A percentile compares a stretch with the other conserved stretches of the same genome.
phyloP scores from a whole-genome alignment of 306 rosid species.

The Senna siamea region DNA sequence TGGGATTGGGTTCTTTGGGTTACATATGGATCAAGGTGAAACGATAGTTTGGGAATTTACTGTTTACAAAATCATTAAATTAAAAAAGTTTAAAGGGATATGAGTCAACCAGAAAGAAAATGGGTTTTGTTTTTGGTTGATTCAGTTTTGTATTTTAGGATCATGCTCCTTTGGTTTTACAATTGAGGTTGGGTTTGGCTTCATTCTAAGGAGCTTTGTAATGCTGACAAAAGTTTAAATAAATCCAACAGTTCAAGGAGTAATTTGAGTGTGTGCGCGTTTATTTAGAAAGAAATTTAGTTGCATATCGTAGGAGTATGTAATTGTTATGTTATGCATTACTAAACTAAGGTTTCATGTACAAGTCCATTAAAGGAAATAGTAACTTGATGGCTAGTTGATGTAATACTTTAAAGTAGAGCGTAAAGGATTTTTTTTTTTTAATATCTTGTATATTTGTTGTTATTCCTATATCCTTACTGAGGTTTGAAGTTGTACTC shows the following conservation, averaged over 20 bases:
- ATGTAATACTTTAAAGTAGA: no score
- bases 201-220: background rate
- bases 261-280: background rate
- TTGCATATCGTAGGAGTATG: background rate
- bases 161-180: background rate
- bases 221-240: background rate
- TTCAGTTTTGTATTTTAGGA: background rate
- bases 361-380: background rate
- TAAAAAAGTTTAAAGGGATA: no score
- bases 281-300: background rate
- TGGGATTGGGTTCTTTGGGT: background rate
- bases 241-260: background rate
- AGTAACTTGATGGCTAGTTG: background rate
- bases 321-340: background rate
- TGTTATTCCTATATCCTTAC: background rate
- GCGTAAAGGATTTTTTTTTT: no score
- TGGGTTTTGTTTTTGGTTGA: background rate
- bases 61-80: background rate
- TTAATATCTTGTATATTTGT: background rate
- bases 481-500: conserved; percentile 25
- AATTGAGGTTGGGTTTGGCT: background rate
- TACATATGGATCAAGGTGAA: no score
- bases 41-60: background rate
- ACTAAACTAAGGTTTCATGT: background rate
- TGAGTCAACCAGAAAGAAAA: background rate